These are phyloP conservation scores for Kalaharituber pfeilii DNA, from an alignment of 2,329 filamentous ascomycete species.

Conservation along the genomic window DNA sequence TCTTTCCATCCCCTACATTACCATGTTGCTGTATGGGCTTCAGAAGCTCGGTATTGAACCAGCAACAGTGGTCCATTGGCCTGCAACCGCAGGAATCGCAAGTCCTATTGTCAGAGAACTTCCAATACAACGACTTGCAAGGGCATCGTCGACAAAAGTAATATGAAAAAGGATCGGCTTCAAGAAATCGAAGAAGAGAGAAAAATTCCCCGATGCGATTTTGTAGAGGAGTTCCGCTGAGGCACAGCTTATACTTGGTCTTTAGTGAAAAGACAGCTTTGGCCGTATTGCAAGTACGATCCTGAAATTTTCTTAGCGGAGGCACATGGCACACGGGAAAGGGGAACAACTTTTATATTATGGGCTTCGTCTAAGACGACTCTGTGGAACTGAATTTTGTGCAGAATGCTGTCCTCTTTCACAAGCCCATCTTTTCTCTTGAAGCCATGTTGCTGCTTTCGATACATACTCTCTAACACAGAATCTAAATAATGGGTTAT, in stretches of 20 bases:
- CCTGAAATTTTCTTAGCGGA: conserved; percentile 31
- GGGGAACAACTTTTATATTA: conserved; percentile 56
- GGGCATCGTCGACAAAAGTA: conserved; percentile 83
- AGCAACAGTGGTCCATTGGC: conserved; percentile 34
- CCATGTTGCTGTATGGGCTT: conserved; percentile 57
- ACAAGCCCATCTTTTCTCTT: conserved; percentile 60
- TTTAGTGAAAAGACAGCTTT: conserved; percentile 88
- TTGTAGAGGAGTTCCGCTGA: conserved; percentile 87
- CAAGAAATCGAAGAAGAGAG: conserved; percentile 78
- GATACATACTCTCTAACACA: conserved; percentile 72
- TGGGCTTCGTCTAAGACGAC: conserved; percentile 91
- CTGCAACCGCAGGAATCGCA: conserved; percentile 20
- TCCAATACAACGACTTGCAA: conserved; percentile 73
- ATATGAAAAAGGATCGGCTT: conserved; percentile 72
- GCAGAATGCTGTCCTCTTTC: conserved; percentile 65
- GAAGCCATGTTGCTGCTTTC: conserved; percentile 85
- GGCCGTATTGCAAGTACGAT: conserved; percentile 73
- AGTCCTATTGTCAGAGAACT: conserved; percentile 16
- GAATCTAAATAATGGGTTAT: conserved; percentile 31
- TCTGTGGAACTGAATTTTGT: conserved; percentile 73
- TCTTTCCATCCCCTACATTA: conserved; percentile 43
- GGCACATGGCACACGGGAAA: background rate
- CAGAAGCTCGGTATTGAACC: conserved; percentile 88
- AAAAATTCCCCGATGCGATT: conserved; percentile 97
- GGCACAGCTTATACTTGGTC: conserved; percentile 81